Conservation (phyloP, 164 flowering plant genomes). For the Kalanchoe fedtschenkoi region DNA sequence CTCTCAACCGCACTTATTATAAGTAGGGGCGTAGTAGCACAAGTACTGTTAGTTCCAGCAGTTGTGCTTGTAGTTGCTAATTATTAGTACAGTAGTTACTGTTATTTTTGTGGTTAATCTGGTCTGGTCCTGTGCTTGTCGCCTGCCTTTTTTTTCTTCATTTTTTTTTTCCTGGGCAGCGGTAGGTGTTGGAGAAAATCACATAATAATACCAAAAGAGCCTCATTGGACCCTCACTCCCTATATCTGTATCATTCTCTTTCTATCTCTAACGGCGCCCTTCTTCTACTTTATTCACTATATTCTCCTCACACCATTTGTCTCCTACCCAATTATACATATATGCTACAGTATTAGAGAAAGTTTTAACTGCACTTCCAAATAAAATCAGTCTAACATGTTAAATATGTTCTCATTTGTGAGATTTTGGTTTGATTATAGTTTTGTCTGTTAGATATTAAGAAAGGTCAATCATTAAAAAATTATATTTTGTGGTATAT, state of each 20-base stretch:
- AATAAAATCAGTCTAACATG: too few relatives aligned
- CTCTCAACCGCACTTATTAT: not conserved
- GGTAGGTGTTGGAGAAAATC: conserved; percentile 2
- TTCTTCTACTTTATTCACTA: not conserved
- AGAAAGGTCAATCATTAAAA: too few relatives aligned
- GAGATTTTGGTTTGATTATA: too few relatives aligned
- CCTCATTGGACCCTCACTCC: not conserved
- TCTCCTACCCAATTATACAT: too few relatives aligned
- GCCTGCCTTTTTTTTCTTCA: not conserved
- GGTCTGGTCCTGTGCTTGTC: not conserved
- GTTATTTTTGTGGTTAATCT: not conserved
- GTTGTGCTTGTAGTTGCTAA: not conserved
- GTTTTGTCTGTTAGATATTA: too few relatives aligned
- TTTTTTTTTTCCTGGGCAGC: not conserved
- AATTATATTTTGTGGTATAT: too few relatives aligned
- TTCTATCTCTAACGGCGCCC: not conserved
- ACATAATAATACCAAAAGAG: not conserved
- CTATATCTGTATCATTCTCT: not conserved
- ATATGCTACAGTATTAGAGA: too few relatives aligned
- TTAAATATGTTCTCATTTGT: too few relatives aligned
- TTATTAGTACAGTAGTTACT: not conserved
- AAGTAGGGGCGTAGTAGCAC: not conserved
- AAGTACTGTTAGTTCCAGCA: not conserved
- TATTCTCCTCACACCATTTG: too few relatives aligned
- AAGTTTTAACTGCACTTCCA: too few relatives aligned